Base-by-base conservation (phyloP, 345 rosid genomes). In the Laguncularia racemosa region DNA sequence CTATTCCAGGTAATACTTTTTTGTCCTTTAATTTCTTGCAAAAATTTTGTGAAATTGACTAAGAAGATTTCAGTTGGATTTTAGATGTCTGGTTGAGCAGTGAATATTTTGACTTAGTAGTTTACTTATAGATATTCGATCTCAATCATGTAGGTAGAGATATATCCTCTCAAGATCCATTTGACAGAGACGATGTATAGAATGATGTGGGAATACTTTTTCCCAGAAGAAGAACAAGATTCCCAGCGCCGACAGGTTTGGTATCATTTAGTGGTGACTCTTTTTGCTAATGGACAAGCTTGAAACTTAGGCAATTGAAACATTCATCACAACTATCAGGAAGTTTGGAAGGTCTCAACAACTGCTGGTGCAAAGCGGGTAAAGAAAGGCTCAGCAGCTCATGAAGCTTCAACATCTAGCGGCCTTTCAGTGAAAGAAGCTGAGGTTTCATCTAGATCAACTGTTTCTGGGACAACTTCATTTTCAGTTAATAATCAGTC, bases 131-230 rank as follows among this genome's bases (percentile, higher is more conserved):
- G 20, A 33, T 20, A 53, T 20, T 57, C 16, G 38, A 65, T 26
- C 40, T 19, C 60, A 63, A 45, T 44, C 26, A 65, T 61, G 69
- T 74, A 92, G 99, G 99, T 93, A 44, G 96, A 87, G 72, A 93
- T 93, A 68, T 93, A 89, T 59, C 99, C 99, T 48, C 88, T 93
- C 12, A 89, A 81, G 76, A 93, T 93, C 59, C 90, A 89, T 74
- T 81, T 93, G 96, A 93, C 95, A 4, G 99, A 93, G 73, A 73
- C 85, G n/a, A 89, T 89, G 97, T 93, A 93, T 75, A 75, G 85
- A 80, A 89, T 83, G 95, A 89, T 93, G 95, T 93, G 97, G 97
- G 90, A 72, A 55, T 93, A 93, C 71, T 82, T 93, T 71, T 93
- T 93, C 67, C 96, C 96, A 17, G 95, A 83, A 75, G 99, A 93